Evolutionary conservation across 1,284 basidiomycete species (phyloP).

Genomic region (Leccinum variabile): DNA sequence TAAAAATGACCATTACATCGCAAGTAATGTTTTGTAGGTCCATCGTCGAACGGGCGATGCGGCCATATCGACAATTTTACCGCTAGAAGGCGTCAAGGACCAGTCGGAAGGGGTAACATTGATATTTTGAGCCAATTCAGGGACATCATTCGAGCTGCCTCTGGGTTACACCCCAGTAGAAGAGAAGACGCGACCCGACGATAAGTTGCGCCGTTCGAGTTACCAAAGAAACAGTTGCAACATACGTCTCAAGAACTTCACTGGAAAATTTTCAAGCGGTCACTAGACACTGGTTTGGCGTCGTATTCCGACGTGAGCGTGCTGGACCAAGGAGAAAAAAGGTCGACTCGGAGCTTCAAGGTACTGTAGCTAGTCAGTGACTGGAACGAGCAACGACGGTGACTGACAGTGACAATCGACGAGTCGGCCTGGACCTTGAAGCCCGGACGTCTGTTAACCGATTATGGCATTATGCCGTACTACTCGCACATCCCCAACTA

Average conservation of each 20-base stretch:
- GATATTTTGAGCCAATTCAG: not conserved
- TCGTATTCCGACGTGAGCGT: not conserved
- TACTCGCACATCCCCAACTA: not conserved
- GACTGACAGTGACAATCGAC: not conserved
- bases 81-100: not conserved
- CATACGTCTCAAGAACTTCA: not conserved
- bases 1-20: not conserved
- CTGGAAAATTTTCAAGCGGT: not conserved
- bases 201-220: not conserved
- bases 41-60: not conserved
- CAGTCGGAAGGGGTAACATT: not conserved
- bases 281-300: not conserved
- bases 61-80: not conserved
- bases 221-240: not conserved
- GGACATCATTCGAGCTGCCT: not conserved
- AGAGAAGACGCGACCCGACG: not conserved
- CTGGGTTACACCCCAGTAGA: not conserved
- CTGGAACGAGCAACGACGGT: not conserved
- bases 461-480: not conserved
- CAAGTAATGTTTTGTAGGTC: not conserved
- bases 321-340: not conserved
- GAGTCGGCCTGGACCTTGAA: not conserved
- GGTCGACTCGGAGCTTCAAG: not conserved
- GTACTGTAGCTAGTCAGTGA: not conserved
- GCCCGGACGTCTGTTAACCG: not conserved